A percentile compares a stretch with the other conserved stretches of the same genome.
Conservation (phyloP, 1,284 basidiomycete species). For the Apiotrichum domesticum region DNA sequence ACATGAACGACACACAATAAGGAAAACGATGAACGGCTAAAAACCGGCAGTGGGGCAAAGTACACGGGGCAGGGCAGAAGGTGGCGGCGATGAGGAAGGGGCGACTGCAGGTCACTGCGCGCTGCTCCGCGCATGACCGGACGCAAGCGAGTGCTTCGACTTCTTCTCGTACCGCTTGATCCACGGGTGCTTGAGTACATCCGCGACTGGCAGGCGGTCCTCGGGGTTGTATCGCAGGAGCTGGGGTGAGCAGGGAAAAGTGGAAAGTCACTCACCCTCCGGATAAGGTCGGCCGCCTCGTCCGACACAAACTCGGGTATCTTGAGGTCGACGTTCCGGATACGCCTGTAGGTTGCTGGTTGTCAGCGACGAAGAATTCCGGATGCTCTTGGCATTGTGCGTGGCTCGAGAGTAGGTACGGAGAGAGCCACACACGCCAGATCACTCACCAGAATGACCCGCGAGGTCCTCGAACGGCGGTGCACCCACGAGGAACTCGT, state of each 20-base stretch:
- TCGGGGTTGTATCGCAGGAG: slow-evolving; percentile 81
- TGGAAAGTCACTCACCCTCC: slow-evolving; percentile 48
- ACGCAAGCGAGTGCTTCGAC: slow-evolving; percentile 1
- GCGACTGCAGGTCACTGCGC: not conserved
- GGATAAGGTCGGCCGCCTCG: slow-evolving; percentile 64
- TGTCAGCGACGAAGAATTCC: not conserved
- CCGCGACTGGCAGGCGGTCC: slow-evolving; percentile 68
- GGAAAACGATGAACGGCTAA: not conserved
- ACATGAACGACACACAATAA: not conserved
- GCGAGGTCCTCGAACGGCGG: slow-evolving; percentile 86
- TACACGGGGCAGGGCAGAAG: too few relatives aligned
- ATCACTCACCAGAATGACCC: slow-evolving; percentile 59
- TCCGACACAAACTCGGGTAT: slow-evolving; percentile 62
- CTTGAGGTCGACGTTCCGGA: slow-evolving; percentile 59
- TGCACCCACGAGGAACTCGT: slow-evolving; percentile 86
- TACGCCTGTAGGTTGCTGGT: slow-evolving; percentile 77
- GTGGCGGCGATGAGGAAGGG: not conserved
- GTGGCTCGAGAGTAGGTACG: too few relatives aligned
- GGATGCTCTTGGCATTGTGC: not conserved
- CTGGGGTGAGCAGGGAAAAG: slow-evolving; percentile 48
- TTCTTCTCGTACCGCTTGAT: slow-evolving; percentile 65
- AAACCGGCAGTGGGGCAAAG: too few relatives aligned
- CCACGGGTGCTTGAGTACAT: slow-evolving; percentile 88
- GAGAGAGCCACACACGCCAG: not conserved
- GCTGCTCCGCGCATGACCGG: slow-evolving; percentile 7